A percentile compares a stretch with the other conserved stretches of the same genome.
These are phyloP conservation scores for Mucor plumbeus DNA, from an alignment of 371 early-diverging fungal species.

Conservation along the genomic window DNA sequence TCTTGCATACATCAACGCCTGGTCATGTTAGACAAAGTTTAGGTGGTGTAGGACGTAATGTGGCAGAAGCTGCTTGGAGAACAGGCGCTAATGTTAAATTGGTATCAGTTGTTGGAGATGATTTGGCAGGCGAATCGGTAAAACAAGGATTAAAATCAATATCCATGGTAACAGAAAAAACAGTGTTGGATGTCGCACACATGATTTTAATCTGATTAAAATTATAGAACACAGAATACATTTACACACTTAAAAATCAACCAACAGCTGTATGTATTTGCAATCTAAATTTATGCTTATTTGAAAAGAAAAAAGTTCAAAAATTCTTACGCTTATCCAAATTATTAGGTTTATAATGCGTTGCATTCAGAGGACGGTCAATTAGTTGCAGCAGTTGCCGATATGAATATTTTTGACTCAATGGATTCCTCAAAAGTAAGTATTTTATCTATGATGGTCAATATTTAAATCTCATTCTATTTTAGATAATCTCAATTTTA, in stretches of 20 bases:
- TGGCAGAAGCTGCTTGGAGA: slow-evolving; percentile 80
- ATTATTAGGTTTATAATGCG: slow-evolving; percentile 73
- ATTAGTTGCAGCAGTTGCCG: slow-evolving; percentile 83
- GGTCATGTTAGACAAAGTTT: slow-evolving; percentile 69
- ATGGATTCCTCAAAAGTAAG: slow-evolving; percentile 45
- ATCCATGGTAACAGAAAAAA: slow-evolving; percentile 54
- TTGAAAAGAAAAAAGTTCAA: no score
- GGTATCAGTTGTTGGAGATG: slow-evolving; percentile 75
- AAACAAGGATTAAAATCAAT: slow-evolving; percentile 54
- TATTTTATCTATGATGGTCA: not conserved
- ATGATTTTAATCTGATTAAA: not conserved
- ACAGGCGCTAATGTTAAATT: slow-evolving; percentile 66
- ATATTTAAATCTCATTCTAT: not conserved
- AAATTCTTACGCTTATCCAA: not conserved
- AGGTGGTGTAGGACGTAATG: slow-evolving; percentile 93
- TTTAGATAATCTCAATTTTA: slow-evolving; percentile 42
- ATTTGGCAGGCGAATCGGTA: slow-evolving; percentile 65
- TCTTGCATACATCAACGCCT: slow-evolving; percentile 72
- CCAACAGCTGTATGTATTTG: slow-evolving; percentile 40
- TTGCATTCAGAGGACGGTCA: slow-evolving; percentile 75
- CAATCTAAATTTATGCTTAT: no score
- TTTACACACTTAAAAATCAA: slow-evolving; percentile 29
- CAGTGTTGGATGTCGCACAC: not conserved
- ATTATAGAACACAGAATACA: slow-evolving; percentile 37
- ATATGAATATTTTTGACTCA: slow-evolving; percentile 79